phyloP scores from a whole-genome alignment of 495 filamentous ascomycete genomes.

The Daldinia loculata region DNA sequence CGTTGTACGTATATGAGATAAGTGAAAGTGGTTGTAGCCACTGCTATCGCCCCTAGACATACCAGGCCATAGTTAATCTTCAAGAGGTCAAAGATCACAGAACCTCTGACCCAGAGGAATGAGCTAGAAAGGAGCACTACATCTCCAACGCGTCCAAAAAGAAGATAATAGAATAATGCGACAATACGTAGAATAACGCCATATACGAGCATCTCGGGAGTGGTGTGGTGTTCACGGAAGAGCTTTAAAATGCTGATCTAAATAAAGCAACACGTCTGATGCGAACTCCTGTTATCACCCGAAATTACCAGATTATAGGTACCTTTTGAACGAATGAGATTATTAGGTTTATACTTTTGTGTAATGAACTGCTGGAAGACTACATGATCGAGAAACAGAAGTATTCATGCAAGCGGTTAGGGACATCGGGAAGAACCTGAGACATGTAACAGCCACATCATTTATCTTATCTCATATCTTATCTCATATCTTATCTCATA shows the following conservation, averaged over 20 bases:
- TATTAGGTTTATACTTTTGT: background rate
- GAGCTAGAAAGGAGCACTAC: slow-evolving; percentile 9
- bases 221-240: slow-evolving; percentile 4
- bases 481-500: slow-evolving; percentile 24
- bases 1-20: slow-evolving; percentile 13
- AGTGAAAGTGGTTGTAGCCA: slow-evolving; percentile 5
- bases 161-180: slow-evolving; percentile 23
- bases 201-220: slow-evolving; percentile 13
- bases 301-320: background rate
- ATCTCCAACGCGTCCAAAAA: slow-evolving; percentile 27
- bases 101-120: slow-evolving; percentile 14
- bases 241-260: background rate
- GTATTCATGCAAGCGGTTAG: too few relatives aligned
- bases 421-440: background rate
- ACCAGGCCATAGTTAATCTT: background rate
- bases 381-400: background rate
- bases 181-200: slow-evolving; percentile 19
- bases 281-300: background rate
- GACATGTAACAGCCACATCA: slow-evolving; percentile 7
- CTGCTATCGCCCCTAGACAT: slow-evolving; percentile 1
- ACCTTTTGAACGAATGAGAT: background rate
- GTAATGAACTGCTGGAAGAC: background rate
- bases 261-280: background rate
- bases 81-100: background rate
- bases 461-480: slow-evolving; percentile 27